These are phyloP conservation scores for Dissophora globulifera DNA, from an alignment of 192 early-diverging fungal species.

Conservation along the genomic window DNA sequence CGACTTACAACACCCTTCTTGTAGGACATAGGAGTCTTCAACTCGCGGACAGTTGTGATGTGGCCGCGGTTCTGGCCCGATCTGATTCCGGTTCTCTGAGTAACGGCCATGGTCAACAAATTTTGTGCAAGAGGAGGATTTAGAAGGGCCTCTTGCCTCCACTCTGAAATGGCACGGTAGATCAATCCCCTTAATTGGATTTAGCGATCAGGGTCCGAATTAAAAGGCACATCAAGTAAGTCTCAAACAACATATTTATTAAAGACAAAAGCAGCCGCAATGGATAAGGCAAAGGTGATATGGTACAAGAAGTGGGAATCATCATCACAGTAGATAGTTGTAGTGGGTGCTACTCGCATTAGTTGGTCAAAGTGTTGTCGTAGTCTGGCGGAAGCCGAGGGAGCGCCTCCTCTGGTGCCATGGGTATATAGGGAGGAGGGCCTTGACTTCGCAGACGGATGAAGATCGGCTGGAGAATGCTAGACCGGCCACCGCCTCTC, in stretches of 20 bases:
- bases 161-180: neutral
- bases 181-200: neutral
- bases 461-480: conserved; percentile 10
- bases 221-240: too few species aligned
- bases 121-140: conserved; percentile 33
- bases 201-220: too few species aligned
- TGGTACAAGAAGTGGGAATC: neutral
- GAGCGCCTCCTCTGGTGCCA: conserved; percentile 17
- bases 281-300: too few species aligned
- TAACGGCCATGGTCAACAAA: conserved; percentile 63
- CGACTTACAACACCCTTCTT: conserved; percentile 83
- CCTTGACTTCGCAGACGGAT: conserved; percentile 33
- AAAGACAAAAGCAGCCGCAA: too few species aligned
- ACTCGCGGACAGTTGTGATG: conserved; percentile 80
- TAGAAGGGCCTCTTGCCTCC: neutral
- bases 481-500: neutral
- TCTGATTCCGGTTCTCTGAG: conserved; percentile 86
- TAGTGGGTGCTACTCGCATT: too few species aligned
- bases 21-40: conserved; percentile 76
- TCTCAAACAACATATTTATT: too few species aligned
- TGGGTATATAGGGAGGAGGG: conserved; percentile 34
- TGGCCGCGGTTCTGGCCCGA: conserved; percentile 94
- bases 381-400: conserved; percentile 14
- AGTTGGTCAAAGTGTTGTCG: neutral
- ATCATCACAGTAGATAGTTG: too few species aligned